A percentile compares a stretch with the other conserved stretches of the same genome.
These are phyloP conservation scores for Geotrichum macrosporum DNA, from an alignment of 1,139 yeast species.

Conservation along the genomic window DNA sequence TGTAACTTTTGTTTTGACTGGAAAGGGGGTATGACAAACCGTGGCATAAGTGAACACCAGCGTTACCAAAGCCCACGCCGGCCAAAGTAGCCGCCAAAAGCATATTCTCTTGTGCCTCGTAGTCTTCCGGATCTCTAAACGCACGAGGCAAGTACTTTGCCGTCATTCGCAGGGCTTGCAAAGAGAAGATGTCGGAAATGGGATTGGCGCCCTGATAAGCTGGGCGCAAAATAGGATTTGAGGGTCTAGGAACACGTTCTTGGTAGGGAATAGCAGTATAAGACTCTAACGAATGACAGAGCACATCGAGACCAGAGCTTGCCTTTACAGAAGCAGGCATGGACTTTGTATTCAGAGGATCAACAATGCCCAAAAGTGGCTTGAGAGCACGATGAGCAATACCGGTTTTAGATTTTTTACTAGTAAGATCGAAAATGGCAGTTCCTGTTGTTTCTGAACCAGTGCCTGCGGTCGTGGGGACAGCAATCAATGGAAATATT, in stretches of 20 bases:
- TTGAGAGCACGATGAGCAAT: slow-evolving; percentile 41
- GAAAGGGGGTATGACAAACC: slow-evolving; percentile 42
- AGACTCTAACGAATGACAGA: slow-evolving; percentile 45
- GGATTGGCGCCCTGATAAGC: slow-evolving; percentile 45
- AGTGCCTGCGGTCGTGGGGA: slow-evolving; percentile 46
- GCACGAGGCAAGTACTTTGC: slow-evolving; percentile 42
- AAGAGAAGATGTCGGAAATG: slow-evolving; percentile 41
- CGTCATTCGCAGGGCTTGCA: slow-evolving; percentile 40
- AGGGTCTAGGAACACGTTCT: slow-evolving; percentile 41
- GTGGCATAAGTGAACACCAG: slow-evolving; percentile 44
- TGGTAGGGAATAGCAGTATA: slow-evolving; percentile 43
- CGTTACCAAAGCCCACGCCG: slow-evolving; percentile 44
- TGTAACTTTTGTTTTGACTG: slow-evolving; percentile 40
- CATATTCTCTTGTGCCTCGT: slow-evolving; percentile 41
- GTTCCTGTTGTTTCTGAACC: slow-evolving; percentile 48
- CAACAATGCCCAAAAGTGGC: slow-evolving; percentile 42
- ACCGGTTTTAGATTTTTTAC: slow-evolving; percentile 40
- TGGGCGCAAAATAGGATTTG: slow-evolving; percentile 40
- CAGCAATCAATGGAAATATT: slow-evolving; percentile 42
- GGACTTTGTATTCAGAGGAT: slow-evolving; percentile 42
- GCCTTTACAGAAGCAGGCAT: slow-evolving; percentile 45
- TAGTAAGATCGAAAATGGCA: slow-evolving; percentile 40
- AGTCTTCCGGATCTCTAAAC: slow-evolving; percentile 39
- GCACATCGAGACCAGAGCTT: slow-evolving; percentile 44
- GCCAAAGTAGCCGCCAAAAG: slow-evolving; percentile 43